Conservation (phyloP, 306 rosid species). For the Astragalus membranaceus region DNA sequence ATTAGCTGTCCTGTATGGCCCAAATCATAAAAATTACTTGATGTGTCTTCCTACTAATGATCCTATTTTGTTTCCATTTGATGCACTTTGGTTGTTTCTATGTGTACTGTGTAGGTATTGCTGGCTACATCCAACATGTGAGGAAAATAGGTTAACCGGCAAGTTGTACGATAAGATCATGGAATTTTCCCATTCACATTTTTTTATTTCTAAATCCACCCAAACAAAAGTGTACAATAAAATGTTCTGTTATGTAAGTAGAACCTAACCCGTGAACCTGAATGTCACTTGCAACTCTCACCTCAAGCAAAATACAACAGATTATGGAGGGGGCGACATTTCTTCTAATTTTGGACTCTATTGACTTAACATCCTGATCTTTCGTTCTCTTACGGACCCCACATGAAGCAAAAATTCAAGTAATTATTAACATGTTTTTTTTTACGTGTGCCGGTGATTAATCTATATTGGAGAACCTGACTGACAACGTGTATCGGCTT, state of each 20-base stretch:
- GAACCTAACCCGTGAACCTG: constrained; percentile 64
- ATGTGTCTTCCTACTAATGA: constrained; percentile 17
- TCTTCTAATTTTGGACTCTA: constrained; percentile 17
- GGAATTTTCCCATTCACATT: constrained; percentile 15
- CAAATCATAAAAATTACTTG: background rate
- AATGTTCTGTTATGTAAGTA: constrained; percentile 26
- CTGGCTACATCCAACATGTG: constrained; percentile 58
- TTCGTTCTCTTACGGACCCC: constrained; percentile 18
- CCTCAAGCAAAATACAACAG: constrained; percentile 21
- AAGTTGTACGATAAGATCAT: constrained; percentile 25
- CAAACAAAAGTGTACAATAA: constrained; percentile 5
- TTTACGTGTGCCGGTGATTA: too few relatives aligned
- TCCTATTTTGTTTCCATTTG: constrained; percentile 16
- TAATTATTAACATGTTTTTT: too few relatives aligned
- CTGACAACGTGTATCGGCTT: too few relatives aligned
- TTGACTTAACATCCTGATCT: constrained; percentile 16
- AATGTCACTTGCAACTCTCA: constrained; percentile 44
- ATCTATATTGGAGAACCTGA: too few relatives aligned
- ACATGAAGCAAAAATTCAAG: background rate
- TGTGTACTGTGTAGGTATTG: constrained; percentile 29
- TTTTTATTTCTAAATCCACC: background rate
- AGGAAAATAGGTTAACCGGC: constrained; percentile 60
- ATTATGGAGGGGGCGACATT: constrained; percentile 2
- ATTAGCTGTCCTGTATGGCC: constrained; percentile 12
- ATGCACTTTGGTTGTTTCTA: constrained; percentile 42